A percentile compares a stretch with the other conserved stretches of the same genome.
These are phyloP conservation scores for Strigomonas oncopelti DNA, from an alignment of 208 protist genomes.

Conservation along the genomic window DNA sequence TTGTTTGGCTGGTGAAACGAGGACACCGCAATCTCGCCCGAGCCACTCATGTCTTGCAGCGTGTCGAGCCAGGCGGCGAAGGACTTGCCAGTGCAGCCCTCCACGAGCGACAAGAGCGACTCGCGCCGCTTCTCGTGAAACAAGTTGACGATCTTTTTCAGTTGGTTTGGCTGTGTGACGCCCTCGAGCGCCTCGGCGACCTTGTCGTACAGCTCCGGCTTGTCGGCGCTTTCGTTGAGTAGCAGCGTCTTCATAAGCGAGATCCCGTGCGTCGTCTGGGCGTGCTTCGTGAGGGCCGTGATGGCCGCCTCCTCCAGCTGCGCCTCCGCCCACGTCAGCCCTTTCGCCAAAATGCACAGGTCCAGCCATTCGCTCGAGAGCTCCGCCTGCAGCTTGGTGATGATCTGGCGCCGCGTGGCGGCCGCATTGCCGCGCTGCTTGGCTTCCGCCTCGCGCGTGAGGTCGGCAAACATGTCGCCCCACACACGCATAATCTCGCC, in stretches of 20 bases:
- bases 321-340: constrained; percentile 44
- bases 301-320: constrained; percentile 42
- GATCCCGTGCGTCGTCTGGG: constrained; percentile 35
- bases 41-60: constrained; percentile 45
- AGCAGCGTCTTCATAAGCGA: constrained; percentile 40
- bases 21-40: constrained; percentile 50
- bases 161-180: constrained; percentile 23
- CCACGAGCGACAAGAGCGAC: constrained; percentile 35
- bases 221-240: constrained; percentile 63
- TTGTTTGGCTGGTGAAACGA: constrained; percentile 68
- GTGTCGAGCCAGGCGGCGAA: constrained; percentile 34
- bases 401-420: constrained; percentile 37
- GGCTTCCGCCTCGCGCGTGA: constrained; percentile 32
- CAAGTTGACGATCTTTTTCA: constrained; percentile 30
- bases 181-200: constrained; percentile 33
- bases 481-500: background rate
- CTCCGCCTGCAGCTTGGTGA: constrained; percentile 33
- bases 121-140: constrained; percentile 41
- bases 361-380: constrained; percentile 42
- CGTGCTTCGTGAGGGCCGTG: constrained; percentile 30
- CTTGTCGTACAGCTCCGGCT: constrained; percentile 28
- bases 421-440: constrained; percentile 28
- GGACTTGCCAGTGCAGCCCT: constrained; percentile 39
- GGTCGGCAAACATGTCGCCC: constrained; percentile 19
- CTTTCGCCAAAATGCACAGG: constrained; percentile 39